phyloP scores from a whole-genome alignment of 768 basidiomycete species.

The Suillus decipiens region DNA sequence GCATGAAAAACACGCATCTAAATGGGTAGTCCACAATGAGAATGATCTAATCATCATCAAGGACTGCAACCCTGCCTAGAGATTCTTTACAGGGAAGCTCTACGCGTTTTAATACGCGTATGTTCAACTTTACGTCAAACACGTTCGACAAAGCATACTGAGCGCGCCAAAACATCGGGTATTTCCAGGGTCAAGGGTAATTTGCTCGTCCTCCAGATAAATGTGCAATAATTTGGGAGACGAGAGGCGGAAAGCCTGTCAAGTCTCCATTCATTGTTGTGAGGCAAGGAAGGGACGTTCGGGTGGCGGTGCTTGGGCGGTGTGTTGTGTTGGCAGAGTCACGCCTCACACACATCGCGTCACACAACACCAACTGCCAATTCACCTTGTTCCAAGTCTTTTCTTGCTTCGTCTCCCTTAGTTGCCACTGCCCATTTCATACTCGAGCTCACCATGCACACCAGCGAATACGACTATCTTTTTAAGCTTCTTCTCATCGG shows the following conservation, averaged over 20 bases:
- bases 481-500: conserved; percentile 96
- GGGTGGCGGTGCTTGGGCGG: conserved; percentile 23
- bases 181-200: neutral
- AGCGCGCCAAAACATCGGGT: neutral
- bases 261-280: conserved; percentile 7
- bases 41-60: neutral
- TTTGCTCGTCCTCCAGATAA: conserved; percentile 2
- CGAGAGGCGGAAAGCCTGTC: neutral
- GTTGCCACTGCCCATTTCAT: conserved; percentile 20
- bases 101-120: neutral
- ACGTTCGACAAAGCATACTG: neutral
- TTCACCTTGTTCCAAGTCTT: conserved; percentile 40
- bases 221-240: neutral
- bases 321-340: conserved; percentile 27
- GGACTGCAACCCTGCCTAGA: neutral
- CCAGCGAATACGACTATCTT: conserved; percentile 93
- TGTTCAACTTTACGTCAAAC: neutral
- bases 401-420: conserved; percentile 35
- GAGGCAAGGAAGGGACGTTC: conserved; percentile 2
- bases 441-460: conserved; percentile 63
- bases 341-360: conserved; percentile 33
- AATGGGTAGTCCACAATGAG: neutral
- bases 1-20: conserved; percentile 3
- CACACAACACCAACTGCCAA: conserved; percentile 33
- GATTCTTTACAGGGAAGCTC: neutral